Evolutionary conservation across 306 rosid species (phyloP), one percentile per base, ranked within the genome.

Genomic region (Gastrolobium bilobum): DNA sequence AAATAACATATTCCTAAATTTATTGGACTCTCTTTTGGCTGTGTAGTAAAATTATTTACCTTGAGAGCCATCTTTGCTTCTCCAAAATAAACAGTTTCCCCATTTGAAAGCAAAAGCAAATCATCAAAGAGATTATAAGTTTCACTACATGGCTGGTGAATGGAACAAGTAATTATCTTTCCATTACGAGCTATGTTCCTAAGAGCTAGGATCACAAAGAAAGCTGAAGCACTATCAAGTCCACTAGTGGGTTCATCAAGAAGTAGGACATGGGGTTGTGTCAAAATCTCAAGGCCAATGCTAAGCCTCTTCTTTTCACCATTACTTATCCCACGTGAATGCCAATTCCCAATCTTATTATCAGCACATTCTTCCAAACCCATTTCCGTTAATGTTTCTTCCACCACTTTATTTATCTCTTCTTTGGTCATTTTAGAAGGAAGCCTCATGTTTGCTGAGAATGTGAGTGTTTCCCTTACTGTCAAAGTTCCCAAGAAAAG

Each of bases 161-260:
- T 87, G 0, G 93, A 87, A 50, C 89, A 86, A 29, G 91, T 78
- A 40, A 91, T 90, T 5, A 91, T 91, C 51, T 83, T 75, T 51
- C 91, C 98, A 73, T 82, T 87, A 6, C 3, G 71, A 51, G 97
- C 93, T 65, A 91, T 87, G 51, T 82, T 81, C 42, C 90, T 66
- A 7, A 91, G 92, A 15, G 95, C 68, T 69, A 81, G 90, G 68
- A 91, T 72, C 3, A 93, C 92, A 71, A 79, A 88, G 88, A 88
- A 90, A 40, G 97, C 89, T 1, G 95, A 81, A 52, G 98, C 97
- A 79, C 98, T 87, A 76, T 93, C 97, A 10, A 93, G 91, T 33
- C 98, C 98, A 79, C 87, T 88, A 0, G 97, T 93, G 4, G 97
- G 95, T 79, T 93, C 98, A 71, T 93, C 97, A 44, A 93, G 91